Evolutionary conservation across 352 stramenopile species (phyloP), one percentile per base, ranked within the genome.

Genomic region (Pythium aquatile): DNA sequence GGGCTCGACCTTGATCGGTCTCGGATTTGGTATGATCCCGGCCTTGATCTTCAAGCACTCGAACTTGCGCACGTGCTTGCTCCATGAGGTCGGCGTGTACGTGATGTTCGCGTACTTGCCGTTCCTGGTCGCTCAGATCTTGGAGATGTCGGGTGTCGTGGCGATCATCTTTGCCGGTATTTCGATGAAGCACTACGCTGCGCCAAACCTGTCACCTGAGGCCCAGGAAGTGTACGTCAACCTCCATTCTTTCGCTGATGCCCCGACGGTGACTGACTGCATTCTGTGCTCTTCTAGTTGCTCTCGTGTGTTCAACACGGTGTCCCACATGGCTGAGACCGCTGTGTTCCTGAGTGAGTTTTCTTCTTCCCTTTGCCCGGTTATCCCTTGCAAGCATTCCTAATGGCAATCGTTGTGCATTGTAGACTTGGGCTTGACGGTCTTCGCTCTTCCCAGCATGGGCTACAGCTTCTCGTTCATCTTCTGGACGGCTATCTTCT

Each of bases 121-220:
- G 14, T 95, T 94, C 72, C 71, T 93, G 29, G 69, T 79, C 11
- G 82, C 82, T 13, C 76, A 92, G 65, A 77, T 91, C 33, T 61
- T 94, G 30, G 75, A 90, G 35, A 86, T 97, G 75, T 94, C 84
- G 33, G 93, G 93, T 29, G 97, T 98, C 66, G 93, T 98, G 13
- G 90, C 90, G 0, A 97, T 98, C 70, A 90, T 98, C 53, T 98
- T 98, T 56, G 90, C 90, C 17, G 95, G 86, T 44, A 94, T 98
- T 32, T 77, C 89, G 6, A 94, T 95, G 74, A 95, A 96, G 73
- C 80, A 95, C 58, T 98, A 98, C 66, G 86, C 87, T 0, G 77
- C 78, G 13, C 86, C 88, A 1, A 98, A 98, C 64, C 67, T 98
- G 40, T 85, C 81, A 0, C 65, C 74, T 1, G 84, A 94, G 67